phyloP scores from a whole-genome alignment of 192 early-diverging fungal species.

The Umbelopsis sp. region DNA sequence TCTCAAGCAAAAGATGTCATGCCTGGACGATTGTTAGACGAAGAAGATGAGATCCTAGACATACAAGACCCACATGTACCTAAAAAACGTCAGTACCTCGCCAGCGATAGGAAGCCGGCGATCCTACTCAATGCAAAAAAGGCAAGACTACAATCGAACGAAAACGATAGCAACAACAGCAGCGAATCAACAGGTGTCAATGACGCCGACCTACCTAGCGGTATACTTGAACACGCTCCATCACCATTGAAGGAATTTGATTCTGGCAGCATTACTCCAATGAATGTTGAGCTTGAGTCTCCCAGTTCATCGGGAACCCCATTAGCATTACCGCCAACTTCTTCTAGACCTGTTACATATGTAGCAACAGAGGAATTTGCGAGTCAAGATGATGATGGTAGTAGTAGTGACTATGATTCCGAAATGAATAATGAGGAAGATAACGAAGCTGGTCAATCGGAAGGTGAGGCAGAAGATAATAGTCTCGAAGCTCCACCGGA shows the following conservation, averaged over 20 bases:
- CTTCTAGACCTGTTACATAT: neutral
- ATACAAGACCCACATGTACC: neutral
- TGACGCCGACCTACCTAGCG: too few species aligned
- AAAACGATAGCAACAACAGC: neutral
- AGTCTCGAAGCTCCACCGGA: neutral
- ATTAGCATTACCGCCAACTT: slow-evolving; percentile 19
- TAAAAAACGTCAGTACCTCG: slow-evolving; percentile 2
- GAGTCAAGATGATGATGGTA: neutral
- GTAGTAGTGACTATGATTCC: neutral
- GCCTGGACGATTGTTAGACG: slow-evolving; percentile 16
- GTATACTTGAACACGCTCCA: too few species aligned
- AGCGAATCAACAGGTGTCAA: neutral
- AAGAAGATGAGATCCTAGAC: neutral
- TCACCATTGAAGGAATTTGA: too few species aligned
- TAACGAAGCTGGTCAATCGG: neutral
- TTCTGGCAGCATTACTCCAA: neutral
- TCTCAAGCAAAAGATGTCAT: slow-evolving; percentile 24
- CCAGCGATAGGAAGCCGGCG: neutral
- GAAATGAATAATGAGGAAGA: neutral
- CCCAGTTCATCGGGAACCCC: neutral
- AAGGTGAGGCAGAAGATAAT: neutral
- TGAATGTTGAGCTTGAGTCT: neutral
- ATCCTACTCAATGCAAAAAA: slow-evolving; percentile 1
- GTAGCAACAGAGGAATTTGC: neutral
- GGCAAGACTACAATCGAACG: neutral